These are phyloP conservation scores for Apodospora peruviana DNA, from an alignment of 495 filamentous ascomycete genomes.

Conservation along the genomic window DNA sequence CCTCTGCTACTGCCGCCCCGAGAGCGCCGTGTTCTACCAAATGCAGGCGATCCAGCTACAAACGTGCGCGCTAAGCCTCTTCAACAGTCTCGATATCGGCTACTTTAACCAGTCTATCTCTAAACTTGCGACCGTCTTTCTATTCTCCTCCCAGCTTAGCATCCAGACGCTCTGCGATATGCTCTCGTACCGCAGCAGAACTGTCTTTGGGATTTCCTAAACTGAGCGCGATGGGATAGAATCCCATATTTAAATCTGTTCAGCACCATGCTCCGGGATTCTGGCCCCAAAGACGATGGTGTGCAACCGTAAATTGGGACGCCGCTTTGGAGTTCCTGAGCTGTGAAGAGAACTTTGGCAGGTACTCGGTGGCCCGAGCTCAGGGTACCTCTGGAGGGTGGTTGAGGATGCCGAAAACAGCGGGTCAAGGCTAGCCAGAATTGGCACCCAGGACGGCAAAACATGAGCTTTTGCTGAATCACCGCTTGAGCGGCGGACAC, in stretches of 20 bases:
- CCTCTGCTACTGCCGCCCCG: conserved; percentile 27
- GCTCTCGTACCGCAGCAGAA: conserved; percentile 19
- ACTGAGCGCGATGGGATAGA: too few species aligned
- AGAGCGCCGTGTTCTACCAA: conserved; percentile 29
- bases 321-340: not conserved
- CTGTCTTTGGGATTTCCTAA: too few species aligned
- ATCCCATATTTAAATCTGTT: too few species aligned
- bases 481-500: too few species aligned
- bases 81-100: conserved; percentile 30
- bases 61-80: conserved; percentile 39
- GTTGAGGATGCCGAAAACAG: conserved; percentile 10
- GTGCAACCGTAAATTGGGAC: too few species aligned
- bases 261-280: too few species aligned
- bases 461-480: too few species aligned
- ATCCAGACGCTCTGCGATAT: conserved; percentile 44
- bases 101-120: conserved; percentile 15
- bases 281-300: not conserved
- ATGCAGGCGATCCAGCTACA: conserved; percentile 44
- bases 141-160: conserved; percentile 45
- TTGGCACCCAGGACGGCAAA: conserved; percentile 10
- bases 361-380: conserved; percentile 4
- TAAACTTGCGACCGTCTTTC: conserved; percentile 36
- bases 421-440: conserved; percentile 7
- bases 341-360: conserved; percentile 4
- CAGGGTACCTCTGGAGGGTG: conserved; percentile 7